Evolutionary conservation across 2,329 filamentous ascomycete genomes (phyloP), one percentile per base, ranked within the genome.

Genomic region (Sclerotinia sclerotiorum): DNA sequence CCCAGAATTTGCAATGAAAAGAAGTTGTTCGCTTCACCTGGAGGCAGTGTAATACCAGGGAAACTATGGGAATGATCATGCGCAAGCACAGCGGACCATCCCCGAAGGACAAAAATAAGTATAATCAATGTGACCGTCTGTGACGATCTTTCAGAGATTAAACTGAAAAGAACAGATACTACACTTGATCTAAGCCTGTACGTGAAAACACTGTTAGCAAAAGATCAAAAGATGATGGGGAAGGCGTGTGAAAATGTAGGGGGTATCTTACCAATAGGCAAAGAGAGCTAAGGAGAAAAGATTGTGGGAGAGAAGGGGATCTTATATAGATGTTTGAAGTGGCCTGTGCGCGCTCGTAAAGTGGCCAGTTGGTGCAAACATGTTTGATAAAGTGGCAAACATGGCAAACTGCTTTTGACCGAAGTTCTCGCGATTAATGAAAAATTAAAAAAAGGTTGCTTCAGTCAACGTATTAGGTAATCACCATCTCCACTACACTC

Each of bases 111-210:
- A 92, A 92, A 90, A 91, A 94, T 92, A 85, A 84, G 89, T 87
- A 87, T 92, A 93, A 94, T 92, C 89, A 87, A 83, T 85, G 86
- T 87, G 84, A 84, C 83, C 83, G 84, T 87, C 72, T 84, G 82
- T 91, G 86, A 88, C 84, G 83, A 84, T 85, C 85, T 93, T 91
- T 90, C 90, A 94, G 90, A 90, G 89, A 93, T 93, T 93, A 94
- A 93, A 93, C 91, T 94, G 89, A 92, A 91, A 93, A 93, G 90
- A 94, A 93, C 90, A 92, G 90, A 74, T 74, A 93, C 90, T 93
- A 92, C 89, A 93, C 89, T 92, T 93, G 90, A 93, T 93, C 90
- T 92, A 91, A 68, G 65, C 64, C 62, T 21, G 0, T 65, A 42
- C 17, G 42, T 10, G 29, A 55, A 44, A 39, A 21, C 8, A 5